Evolutionary conservation across 371 early-diverging fungal genomes (phyloP).

Genomic region (Lichtheimia corymbifera): DNA sequence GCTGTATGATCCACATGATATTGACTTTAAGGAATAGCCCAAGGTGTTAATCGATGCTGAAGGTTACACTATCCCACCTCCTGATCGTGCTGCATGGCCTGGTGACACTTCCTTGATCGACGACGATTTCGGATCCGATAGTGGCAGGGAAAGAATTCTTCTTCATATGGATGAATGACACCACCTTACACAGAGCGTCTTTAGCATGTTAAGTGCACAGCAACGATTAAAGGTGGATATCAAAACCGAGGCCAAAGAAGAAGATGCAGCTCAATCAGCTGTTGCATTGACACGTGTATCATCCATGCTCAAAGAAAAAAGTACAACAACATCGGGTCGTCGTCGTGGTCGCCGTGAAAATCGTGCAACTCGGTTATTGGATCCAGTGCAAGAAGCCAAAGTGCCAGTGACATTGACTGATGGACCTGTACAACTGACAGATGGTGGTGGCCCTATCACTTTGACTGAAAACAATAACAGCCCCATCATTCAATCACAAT

Average conservation of each 20-base stretch:
- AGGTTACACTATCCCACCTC: constrained; percentile 55
- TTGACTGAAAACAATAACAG: neutral
- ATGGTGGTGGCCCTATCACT: constrained; percentile 1
- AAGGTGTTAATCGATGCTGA: constrained; percentile 39
- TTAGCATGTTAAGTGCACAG: constrained; percentile 23
- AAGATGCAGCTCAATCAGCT: constrained; percentile 32
- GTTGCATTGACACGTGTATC: constrained; percentile 37
- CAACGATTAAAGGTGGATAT: constrained; percentile 36
- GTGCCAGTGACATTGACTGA: neutral
- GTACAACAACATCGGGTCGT: constrained; percentile 16
- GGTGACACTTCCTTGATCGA: constrained; percentile 17
- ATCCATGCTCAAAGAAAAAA: constrained; percentile 34
- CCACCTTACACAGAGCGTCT: constrained; percentile 8
- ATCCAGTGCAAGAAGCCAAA: constrained; percentile 20
- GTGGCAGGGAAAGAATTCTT: constrained; percentile 14
- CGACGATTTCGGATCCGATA: constrained; percentile 26
- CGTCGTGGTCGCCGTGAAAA: constrained; percentile 48
- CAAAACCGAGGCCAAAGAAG: constrained; percentile 30
- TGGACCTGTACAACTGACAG: neutral
- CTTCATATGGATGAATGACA: neutral
- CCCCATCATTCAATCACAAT: neutral
- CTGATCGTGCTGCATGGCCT: constrained; percentile 51
- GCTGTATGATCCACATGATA: neutral
- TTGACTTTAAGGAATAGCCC: constrained; percentile 2
- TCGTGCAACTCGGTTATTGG: constrained; percentile 29